Percentiles rank a stretch among this genome's conserved stretches.
Evolutionary conservation across 805 yeast species (phyloP).

Genomic region (Brettanomyces naardenensis): DNA sequence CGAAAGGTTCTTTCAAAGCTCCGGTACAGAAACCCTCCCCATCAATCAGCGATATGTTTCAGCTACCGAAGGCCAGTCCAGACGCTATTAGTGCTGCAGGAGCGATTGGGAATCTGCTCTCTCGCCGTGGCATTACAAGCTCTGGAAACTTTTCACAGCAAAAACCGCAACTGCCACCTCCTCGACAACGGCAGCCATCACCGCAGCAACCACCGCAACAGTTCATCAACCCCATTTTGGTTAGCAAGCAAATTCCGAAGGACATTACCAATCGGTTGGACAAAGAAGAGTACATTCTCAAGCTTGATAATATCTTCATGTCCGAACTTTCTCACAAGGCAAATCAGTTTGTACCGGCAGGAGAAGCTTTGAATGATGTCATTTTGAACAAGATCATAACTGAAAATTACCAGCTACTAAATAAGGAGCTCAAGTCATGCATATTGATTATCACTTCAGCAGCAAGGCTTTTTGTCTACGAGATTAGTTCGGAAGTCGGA

Average conservation of each 20-base stretch:
- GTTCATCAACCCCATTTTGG: slow-evolving; percentile 24
- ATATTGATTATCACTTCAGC: slow-evolving; percentile 27
- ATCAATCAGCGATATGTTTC: too few relatives aligned
- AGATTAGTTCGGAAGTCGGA: slow-evolving; percentile 23
- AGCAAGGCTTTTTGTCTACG: slow-evolving; percentile 29
- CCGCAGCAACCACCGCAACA: slow-evolving; percentile 20
- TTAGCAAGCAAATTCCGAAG: slow-evolving; percentile 19
- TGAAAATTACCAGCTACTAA: slow-evolving; percentile 22
- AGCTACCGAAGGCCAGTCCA: too few relatives aligned
- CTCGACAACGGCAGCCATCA: slow-evolving; percentile 28
- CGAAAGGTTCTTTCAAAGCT: too few relatives aligned
- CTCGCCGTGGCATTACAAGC: too few relatives aligned
- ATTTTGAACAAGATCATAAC: slow-evolving; percentile 23
- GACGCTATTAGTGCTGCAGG: too few relatives aligned
- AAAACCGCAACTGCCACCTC: not conserved
- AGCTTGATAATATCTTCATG: slow-evolving; percentile 25
- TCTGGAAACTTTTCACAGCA: too few relatives aligned
- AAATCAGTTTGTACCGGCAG: slow-evolving; percentile 20
- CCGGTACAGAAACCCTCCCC: too few relatives aligned
- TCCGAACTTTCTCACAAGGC: slow-evolving; percentile 26
- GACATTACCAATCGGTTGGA: slow-evolving; percentile 21
- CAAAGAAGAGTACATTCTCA: slow-evolving; percentile 26
- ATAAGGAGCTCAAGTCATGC: slow-evolving; percentile 25
- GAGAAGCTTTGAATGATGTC: slow-evolving; percentile 25
- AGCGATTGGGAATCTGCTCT: too few relatives aligned